Base-by-base conservation (phyloP, 2,329 filamentous ascomycete genomes). In the Scedosporium minutisporum region DNA sequence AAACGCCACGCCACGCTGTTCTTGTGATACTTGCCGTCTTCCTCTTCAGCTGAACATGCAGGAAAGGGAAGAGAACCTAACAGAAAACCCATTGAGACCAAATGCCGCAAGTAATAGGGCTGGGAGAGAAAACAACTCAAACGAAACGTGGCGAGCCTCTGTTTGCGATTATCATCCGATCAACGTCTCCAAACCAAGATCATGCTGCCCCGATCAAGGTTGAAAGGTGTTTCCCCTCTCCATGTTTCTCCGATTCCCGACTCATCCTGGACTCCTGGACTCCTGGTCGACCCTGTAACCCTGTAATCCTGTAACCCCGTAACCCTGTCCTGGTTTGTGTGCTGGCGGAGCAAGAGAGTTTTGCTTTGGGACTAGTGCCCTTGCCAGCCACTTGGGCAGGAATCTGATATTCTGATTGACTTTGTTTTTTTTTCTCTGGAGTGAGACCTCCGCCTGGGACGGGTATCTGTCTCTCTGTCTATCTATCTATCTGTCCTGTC, bases 241-340 rank as follows among this genome's bases (percentile, higher is more conserved):
- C 51, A 27, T 55, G 51, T 55, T 55, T 55, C 51, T 55, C 51
- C 51, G 51, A 55, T 18, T 55, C 51, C 21, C 51, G 51, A 55
- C 51, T 55, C 51, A 25, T 6, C 51, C 51, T 27, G 23, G 51
- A 33, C 29, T 6, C 51, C 51, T 27, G 23, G 51, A 33, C 29
- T 18, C 21, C 5, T 14, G 18, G 12, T 55, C 21, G 51, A 55
- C 23, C 51, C 51, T 55, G 44, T 55, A 55, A 55, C 51, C 51
- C n/a, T 55, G 23, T 18, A 44, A n/a, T n/a, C n/a, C n/a, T n/a
- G n/a, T n/a, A 55, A 55, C 51, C 51, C n/a, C 29, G 23, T 18
- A 38, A 38, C 33, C 33, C 33, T 38, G 33, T 14, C 33, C 33
- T 38, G 33, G 33, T 12, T 38, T 21, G 44, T 48, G 44, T 18